Percentiles rank a stretch among this genome's conserved stretches.
These are phyloP conservation scores for Geopyxis carbonaria DNA, from an alignment of 495 filamentous ascomycete species.

Conservation along the genomic window DNA sequence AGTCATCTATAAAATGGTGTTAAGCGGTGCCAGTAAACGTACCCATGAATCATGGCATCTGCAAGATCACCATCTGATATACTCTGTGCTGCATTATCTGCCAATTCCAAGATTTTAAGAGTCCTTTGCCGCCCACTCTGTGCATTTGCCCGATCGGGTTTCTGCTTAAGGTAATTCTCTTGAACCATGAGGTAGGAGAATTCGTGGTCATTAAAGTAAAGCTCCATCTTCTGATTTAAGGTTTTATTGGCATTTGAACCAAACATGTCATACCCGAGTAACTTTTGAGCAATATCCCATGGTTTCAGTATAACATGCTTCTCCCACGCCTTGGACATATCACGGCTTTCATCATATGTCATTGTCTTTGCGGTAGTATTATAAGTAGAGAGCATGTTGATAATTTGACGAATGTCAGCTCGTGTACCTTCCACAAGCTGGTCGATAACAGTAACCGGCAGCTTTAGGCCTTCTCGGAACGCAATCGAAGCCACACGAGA, in stretches of 20 bases:
- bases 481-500: slow-evolving; percentile 88
- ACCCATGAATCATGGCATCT: slow-evolving; percentile 94
- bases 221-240: slow-evolving; percentile 90
- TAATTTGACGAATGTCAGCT: slow-evolving; percentile 90
- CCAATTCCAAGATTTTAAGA: slow-evolving; percentile 65
- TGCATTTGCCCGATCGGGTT: slow-evolving; percentile 42
- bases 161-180: slow-evolving; percentile 84
- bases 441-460: slow-evolving; percentile 76
- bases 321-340: slow-evolving; percentile 95
- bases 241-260: slow-evolving; percentile 60
- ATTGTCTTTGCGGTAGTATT: slow-evolving; percentile 68
- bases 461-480: slow-evolving; percentile 72
- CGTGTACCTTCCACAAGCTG: slow-evolving; percentile 86
- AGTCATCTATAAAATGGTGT: background rate
- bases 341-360: slow-evolving; percentile 64
- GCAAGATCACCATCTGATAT: slow-evolving; percentile 96
- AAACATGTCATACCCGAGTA: slow-evolving; percentile 78
- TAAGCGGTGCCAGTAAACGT: background rate
- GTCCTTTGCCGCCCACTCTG: slow-evolving; percentile 48
- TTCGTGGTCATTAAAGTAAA: slow-evolving; percentile 99
- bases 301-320: slow-evolving; percentile 92
- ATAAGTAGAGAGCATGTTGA: slow-evolving; percentile 94
- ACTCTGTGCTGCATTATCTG: slow-evolving; percentile 74
- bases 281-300: slow-evolving; percentile 91
- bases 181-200: slow-evolving; percentile 95